Evolutionary conservation across 805 yeast genomes (phyloP).

Genomic region (Metschnikowia gelsemii): DNA sequence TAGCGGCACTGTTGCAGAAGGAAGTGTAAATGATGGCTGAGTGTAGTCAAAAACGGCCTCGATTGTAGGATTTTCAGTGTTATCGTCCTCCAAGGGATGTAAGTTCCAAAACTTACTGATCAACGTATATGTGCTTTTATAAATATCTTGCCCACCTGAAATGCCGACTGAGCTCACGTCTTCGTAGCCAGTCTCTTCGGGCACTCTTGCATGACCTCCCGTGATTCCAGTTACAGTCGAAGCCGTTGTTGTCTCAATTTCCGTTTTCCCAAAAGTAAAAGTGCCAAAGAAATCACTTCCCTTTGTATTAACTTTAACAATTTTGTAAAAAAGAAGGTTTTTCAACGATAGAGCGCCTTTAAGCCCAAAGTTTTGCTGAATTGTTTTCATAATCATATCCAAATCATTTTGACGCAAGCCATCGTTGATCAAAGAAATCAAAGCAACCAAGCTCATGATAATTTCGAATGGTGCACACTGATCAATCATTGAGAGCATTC

Average conservation of each 20-base stretch:
- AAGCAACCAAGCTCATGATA: conserved; percentile 52
- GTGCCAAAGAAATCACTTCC: conserved; percentile 26
- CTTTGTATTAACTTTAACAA: conserved; percentile 38
- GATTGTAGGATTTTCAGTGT: conserved; percentile 8
- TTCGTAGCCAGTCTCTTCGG: conserved; percentile 19
- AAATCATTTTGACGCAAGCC: conserved; percentile 71
- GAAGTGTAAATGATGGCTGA: conserved; percentile 61
- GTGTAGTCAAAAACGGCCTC: conserved; percentile 35
- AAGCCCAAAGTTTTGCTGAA: conserved; percentile 67
- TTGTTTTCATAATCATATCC: conserved; percentile 50
- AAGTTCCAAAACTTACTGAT: conserved; percentile 47
- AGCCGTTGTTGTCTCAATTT: conserved; percentile 17
- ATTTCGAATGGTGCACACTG: conserved; percentile 37
- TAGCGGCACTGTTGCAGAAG: conserved; percentile 78
- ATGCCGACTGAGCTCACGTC: conserved; percentile 28
- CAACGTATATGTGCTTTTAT: conserved; percentile 36
- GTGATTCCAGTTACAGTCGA: conserved; percentile 10
- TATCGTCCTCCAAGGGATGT: conserved; percentile 42
- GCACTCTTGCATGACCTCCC: conserved; percentile 2
- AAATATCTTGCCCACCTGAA: conserved; percentile 28
- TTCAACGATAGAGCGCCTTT: conserved; percentile 48
- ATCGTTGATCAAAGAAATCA: conserved; percentile 61
- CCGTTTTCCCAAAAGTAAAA: conserved; percentile 19
- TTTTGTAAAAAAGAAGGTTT: conserved; percentile 46
- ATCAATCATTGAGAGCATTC: conserved; percentile 39